phyloP scores from a whole-genome alignment of 768 basidiomycete genomes.

The Rhodotorula graminis region DNA sequence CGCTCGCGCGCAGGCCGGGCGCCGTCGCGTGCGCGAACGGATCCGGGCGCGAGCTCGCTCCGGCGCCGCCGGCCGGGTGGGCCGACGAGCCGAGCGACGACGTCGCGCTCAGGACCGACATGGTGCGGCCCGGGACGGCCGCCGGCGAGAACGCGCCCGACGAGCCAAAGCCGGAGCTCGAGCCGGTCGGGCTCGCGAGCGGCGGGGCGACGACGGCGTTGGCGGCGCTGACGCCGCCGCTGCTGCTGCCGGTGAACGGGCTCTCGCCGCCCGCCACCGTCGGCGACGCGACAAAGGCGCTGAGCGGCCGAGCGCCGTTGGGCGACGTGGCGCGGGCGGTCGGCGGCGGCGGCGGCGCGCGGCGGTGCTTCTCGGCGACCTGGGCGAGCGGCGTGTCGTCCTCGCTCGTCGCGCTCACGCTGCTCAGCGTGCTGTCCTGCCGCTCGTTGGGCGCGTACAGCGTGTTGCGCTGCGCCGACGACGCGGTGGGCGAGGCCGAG shows the following conservation, averaged over 20 bases:
- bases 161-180: neutral
- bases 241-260: no score
- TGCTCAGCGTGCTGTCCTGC: conserved; percentile 9
- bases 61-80: neutral
- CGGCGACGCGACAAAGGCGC: no score
- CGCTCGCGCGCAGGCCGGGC: conserved; percentile 46
- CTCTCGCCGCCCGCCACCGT: no score
- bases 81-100: conserved; percentile 22
- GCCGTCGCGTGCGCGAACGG: conserved; percentile 32
- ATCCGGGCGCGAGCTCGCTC: conserved; percentile 13
- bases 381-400: conserved; percentile 43
- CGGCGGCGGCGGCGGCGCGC: conserved; percentile 5
- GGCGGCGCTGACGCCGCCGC: no score
- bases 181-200: neutral
- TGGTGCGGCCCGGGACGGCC: conserved; percentile 21
- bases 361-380: conserved; percentile 19
- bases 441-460: neutral
- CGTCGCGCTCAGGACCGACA: conserved; percentile 34
- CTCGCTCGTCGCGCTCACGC: neutral
- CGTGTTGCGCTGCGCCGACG: conserved; percentile 1
- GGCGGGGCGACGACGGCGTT: no score
- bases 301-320: neutral
- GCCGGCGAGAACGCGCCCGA: neutral
- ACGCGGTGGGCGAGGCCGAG: no score
- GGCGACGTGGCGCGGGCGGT: neutral